These are phyloP conservation scores for Fusarium sp. DNA, from an alignment of 2,329 filamentous ascomycete species.

Conservation along the genomic window DNA sequence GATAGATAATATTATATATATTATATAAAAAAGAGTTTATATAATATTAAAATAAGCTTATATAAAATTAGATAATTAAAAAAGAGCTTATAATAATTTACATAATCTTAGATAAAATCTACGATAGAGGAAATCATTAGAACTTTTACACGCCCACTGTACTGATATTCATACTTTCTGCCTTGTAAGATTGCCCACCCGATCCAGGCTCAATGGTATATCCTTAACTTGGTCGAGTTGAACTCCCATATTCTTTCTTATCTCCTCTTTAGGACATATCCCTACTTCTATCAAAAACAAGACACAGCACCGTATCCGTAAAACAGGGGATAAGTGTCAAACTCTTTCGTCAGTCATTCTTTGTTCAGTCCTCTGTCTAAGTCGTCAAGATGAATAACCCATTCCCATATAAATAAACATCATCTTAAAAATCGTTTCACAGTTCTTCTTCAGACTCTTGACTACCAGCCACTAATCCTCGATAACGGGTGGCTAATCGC, in stretches of 20 bases:
- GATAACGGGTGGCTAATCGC: slow-evolving; percentile 44
- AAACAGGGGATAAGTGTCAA: background rate
- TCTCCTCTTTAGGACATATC: background rate
- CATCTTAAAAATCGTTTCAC: background rate
- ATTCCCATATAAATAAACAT: background rate
- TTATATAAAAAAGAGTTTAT: too few species aligned
- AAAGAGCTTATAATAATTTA: too few species aligned
- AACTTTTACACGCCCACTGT: too few species aligned
- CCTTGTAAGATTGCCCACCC: background rate
- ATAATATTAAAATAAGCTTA: too few species aligned
- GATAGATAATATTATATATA: too few species aligned
- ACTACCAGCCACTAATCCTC: slow-evolving; percentile 43
- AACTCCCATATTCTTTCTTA: background rate
- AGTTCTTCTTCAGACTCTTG: slow-evolving; percentile 12
- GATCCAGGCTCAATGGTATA: background rate
- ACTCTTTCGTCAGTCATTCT: slow-evolving; percentile 12
- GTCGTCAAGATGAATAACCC: background rate
- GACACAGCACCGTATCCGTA: background rate
- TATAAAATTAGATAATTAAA: too few species aligned
- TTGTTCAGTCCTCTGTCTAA: background rate
- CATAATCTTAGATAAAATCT: too few species aligned
- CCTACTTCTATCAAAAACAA: background rate
- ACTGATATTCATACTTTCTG: too few species aligned
- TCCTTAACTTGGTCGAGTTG: background rate
- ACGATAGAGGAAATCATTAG: too few species aligned